These are phyloP conservation scores for Pyricularia grisea DNA, from an alignment of 2,329 filamentous ascomycete species.

Conservation along the genomic window DNA sequence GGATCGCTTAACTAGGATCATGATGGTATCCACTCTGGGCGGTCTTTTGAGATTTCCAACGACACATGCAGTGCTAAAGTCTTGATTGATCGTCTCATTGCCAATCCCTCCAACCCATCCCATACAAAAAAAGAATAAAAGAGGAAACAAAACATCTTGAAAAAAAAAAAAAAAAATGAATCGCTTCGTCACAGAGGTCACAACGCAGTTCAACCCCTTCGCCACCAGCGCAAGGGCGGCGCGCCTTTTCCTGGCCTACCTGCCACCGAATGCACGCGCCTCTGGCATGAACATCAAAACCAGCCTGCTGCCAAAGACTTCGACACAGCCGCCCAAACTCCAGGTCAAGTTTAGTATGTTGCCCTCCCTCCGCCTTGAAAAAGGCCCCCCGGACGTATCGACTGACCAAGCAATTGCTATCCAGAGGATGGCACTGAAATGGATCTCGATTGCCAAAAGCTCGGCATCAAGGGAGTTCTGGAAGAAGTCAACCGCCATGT, in stretches of 20 bases:
- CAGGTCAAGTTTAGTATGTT: constrained; percentile 76
- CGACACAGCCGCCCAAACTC: constrained; percentile 59
- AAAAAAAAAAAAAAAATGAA: constrained; percentile 73
- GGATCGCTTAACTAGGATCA: background rate
- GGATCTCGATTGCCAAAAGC: constrained; percentile 67
- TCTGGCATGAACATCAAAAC: constrained; percentile 69
- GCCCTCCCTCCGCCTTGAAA: background rate
- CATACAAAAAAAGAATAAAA: background rate
- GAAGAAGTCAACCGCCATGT: constrained; percentile 90
- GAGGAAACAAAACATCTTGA: no score
- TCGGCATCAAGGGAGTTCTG: constrained; percentile 77
- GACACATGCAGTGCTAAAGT: background rate
- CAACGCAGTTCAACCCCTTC: constrained; percentile 89
- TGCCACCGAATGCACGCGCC: constrained; percentile 69
- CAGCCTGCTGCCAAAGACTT: constrained; percentile 61
- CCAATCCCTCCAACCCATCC: background rate
- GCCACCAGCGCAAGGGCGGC: constrained; percentile 68
- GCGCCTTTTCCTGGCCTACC: constrained; percentile 75
- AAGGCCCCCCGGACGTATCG: background rate
- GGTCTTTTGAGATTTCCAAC: background rate
- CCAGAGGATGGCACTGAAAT: constrained; percentile 90
- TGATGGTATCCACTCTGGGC: background rate
- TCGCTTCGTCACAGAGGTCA: constrained; percentile 76
- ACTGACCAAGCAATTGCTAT: background rate
- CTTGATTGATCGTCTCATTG: background rate